phyloP scores from a whole-genome alignment of 495 filamentous ascomycete species.

The Penicillium bialowiezense region DNA sequence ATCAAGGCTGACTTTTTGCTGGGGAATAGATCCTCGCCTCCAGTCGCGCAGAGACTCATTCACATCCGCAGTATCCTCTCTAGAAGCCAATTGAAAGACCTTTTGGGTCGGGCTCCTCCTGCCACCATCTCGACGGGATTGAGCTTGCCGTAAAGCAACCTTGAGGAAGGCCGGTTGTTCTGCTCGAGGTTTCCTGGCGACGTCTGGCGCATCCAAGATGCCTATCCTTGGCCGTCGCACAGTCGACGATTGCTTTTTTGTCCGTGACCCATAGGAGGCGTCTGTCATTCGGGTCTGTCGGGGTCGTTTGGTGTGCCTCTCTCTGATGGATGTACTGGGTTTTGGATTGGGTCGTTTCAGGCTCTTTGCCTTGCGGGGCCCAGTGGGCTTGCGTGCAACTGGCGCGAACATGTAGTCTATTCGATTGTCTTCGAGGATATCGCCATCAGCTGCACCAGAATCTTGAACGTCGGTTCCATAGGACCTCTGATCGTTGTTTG shows the following conservation, averaged over 20 bases:
- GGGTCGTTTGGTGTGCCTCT: constrained; percentile 23
- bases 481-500: constrained; percentile 5
- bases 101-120: constrained; percentile 75
- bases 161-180: constrained; percentile 69
- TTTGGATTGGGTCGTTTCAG: constrained; percentile 36
- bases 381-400: constrained; percentile 23
- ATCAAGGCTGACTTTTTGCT: constrained; percentile 30
- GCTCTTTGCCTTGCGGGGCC: constrained; percentile 29
- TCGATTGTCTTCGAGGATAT: constrained; percentile 55
- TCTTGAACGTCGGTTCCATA: constrained; percentile 19
- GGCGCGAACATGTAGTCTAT: constrained; percentile 56
- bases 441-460: constrained; percentile 31
- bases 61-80: constrained; percentile 72
- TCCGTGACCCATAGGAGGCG: constrained; percentile 28
- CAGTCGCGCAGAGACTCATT: constrained; percentile 66
- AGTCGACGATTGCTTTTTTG: constrained; percentile 20
- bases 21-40: constrained; percentile 66
- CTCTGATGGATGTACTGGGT: constrained; percentile 6
- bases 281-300: constrained; percentile 35
- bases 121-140: constrained; percentile 58
- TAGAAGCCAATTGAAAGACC: constrained; percentile 66
- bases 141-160: constrained; percentile 71
- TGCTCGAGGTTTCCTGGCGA: constrained; percentile 21
- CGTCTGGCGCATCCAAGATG: constrained; percentile 68
- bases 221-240: constrained; percentile 51